A percentile compares a stretch with the other conserved stretches of the same genome.
These are phyloP conservation scores for Podochytrium sp. DNA, from an alignment of 192 early-diverging fungal species.

Conservation along the genomic window DNA sequence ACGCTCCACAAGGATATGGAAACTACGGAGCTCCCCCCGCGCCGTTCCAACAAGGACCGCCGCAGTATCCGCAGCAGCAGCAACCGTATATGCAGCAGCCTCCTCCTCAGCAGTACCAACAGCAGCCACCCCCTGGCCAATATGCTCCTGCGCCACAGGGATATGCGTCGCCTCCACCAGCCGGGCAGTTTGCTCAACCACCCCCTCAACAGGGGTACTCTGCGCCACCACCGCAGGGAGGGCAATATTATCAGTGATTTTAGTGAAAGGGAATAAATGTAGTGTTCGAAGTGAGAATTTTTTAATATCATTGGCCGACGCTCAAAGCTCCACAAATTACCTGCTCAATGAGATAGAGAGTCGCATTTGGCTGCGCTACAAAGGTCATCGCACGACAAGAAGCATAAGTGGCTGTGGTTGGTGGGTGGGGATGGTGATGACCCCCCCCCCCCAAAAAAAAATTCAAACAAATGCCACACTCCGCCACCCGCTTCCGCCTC, in stretches of 20 bases:
- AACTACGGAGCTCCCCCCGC: not conserved
- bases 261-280: not conserved
- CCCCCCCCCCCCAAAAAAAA: too few relatives aligned
- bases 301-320: too few relatives aligned
- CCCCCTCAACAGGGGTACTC: too few relatives aligned
- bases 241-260: conserved; percentile 10
- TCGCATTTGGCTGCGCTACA: too few relatives aligned
- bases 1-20: not conserved
- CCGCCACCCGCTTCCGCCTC: too few relatives aligned
- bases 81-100: conserved; percentile 17
- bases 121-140: not conserved
- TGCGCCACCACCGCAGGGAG: not conserved
- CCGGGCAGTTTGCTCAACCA: conserved; percentile 3
- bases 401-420: too few relatives aligned
- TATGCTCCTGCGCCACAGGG: conserved; percentile 15
- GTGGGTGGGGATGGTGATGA: too few relatives aligned
- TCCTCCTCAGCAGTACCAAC: conserved; percentile 22
- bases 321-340: too few relatives aligned
- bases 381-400: too few relatives aligned
- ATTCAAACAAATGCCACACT: too few relatives aligned
- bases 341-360: too few relatives aligned
- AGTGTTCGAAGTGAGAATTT: not conserved
- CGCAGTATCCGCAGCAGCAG: conserved; percentile 21
- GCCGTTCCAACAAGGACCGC: not conserved
- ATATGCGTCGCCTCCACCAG: conserved; percentile 1